These are phyloP conservation scores for Chimonanthus praecox DNA, from an alignment of 164 flowering plant species.

Conservation along the genomic window DNA sequence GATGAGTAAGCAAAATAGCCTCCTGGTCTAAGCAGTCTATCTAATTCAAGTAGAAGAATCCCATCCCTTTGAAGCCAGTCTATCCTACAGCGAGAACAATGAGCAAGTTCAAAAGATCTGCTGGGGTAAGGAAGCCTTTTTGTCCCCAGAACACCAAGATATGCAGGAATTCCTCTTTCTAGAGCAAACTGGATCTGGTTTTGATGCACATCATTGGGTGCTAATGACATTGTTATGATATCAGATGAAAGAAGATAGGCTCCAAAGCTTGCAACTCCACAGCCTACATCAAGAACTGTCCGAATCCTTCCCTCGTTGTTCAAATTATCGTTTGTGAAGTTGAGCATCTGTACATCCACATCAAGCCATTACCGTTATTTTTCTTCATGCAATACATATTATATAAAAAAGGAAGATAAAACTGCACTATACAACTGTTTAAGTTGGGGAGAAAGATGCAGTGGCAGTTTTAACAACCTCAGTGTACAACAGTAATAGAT, in stretches of 20 bases:
- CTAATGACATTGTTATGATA: conserved; percentile 77
- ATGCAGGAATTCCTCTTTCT: conserved; percentile 94
- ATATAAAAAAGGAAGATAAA: too few relatives aligned
- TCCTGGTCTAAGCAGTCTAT: conserved; percentile 86
- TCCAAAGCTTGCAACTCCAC: conserved; percentile 96
- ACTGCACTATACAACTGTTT: too few relatives aligned
- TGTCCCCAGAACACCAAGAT: conserved; percentile 85
- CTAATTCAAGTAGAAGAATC: conserved; percentile 85
- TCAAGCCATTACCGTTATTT: not conserved
- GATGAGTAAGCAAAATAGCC: conserved; percentile 96
- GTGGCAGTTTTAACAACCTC: too few relatives aligned
- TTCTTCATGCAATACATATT: not conserved
- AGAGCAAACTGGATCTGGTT: conserved; percentile 95
- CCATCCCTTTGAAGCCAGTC: conserved; percentile 97
- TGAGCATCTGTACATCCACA: conserved; percentile 63
- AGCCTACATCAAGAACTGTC: conserved; percentile 87
- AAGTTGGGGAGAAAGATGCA: too few relatives aligned
- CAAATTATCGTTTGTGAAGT: conserved; percentile 51
- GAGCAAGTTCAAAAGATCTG: conserved; percentile 91
- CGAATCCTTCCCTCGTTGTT: conserved; percentile 73
- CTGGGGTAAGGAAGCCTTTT: conserved; percentile 91
- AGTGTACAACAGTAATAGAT: too few relatives aligned
- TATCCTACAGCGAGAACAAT: conserved; percentile 92
- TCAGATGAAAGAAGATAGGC: conserved; percentile 75
- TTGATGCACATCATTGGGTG: conserved; percentile 94